Base-by-base conservation (phyloP, 805 yeast species). In the Ogataea degrootiae region DNA sequence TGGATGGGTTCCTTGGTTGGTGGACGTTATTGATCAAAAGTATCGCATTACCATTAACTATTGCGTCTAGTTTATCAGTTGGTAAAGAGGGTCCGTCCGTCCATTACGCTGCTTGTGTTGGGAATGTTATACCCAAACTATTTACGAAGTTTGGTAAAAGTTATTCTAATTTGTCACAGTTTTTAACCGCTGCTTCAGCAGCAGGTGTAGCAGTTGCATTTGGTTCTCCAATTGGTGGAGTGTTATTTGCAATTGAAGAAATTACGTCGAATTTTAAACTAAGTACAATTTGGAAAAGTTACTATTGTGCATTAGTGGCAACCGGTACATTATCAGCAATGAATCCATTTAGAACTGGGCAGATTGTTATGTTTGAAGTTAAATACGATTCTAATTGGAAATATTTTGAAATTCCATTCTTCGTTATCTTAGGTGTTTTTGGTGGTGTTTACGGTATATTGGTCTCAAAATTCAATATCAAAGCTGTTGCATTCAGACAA, bases 191-290 rank as follows among this genome's bases (percentile, higher is more conserved):
- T 0, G 85, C 96, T 4, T 79, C 97, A 9, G 98, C 97, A 3
- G 96, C 99, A 1, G 99, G 99, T 45, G 98, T 94, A 8, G 98
- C 98, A 0, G 98, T 94, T 8, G 99, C 98, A 0, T 94, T 94
- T 71, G 98, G 96, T 0, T 80, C 91, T 12, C 99, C 99, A 0
- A 89, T 92, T 71, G 96, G 96, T 23, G 99, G 99, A 15, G 98
- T 94, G 1, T 67, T 94, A 37, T 94, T 95, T 64, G 82, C 96
- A 12, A 77, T 94, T 49, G 99, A 94, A 63, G 99, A 94, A 57
- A 89, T 94, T 31, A 79, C 94, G 0, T 74, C 83, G 33, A 77
- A 78, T 37, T 85, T 89, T 62, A 85, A 81, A 54, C 69, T 90
- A 15, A 75, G 85, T 3, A 87, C 96, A 1, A 76, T 95, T 65